Evolutionary conservation across 768 basidiomycete species (phyloP), one percentile per base, ranked within the genome.

Genomic region (Boletus subparvulus): DNA sequence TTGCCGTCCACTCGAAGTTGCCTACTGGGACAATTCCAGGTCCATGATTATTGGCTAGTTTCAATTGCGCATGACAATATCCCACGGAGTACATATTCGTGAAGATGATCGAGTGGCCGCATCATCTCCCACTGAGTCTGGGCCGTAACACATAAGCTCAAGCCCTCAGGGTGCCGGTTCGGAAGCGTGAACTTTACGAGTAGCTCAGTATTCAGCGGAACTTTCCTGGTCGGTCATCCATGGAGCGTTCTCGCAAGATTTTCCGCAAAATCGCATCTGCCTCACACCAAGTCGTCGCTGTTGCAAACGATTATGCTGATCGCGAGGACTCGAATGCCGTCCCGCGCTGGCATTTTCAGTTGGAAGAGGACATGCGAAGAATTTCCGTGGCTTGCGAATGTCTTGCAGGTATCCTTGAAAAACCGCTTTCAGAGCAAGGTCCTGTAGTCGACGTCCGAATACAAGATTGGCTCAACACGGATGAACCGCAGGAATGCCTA

Each of bases 311-410:
- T 6, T 46, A 58, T 13, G 44, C 58, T 14, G 39, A 58, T n/a
- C 48, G 32, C 16, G 3, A 41, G 16, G 55, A 58, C 11, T 36
- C 17, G 17, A 17, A 45, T 17, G 6, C 24, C 6, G 24, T 56
- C 6, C 3, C 21, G 2, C 47, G 28, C n/a, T 37, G 33, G 26
- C 54, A 58, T 35, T 49, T 57, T 32, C 55, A 40, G 43, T 12
- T 58, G 19, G 55, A 58, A 26, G 46, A 35, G 6, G 57, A 50
- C 11, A 58, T 58, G 55, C 47, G 26, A 36, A 50, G 16, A n/a
- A 45, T 57, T 11, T 50, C 30, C 24, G 57, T 58, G 14, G 55
- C 57, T 33, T 58, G 48, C 48, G 30, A 46, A 7, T 41, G 32
- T 33, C 42, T 58, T 5, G 44, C 19, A 4, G 6, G 3, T 33